Conservation (phyloP, 2,329 filamentous ascomycete species). For the Colletotrichum sp. region DNA sequence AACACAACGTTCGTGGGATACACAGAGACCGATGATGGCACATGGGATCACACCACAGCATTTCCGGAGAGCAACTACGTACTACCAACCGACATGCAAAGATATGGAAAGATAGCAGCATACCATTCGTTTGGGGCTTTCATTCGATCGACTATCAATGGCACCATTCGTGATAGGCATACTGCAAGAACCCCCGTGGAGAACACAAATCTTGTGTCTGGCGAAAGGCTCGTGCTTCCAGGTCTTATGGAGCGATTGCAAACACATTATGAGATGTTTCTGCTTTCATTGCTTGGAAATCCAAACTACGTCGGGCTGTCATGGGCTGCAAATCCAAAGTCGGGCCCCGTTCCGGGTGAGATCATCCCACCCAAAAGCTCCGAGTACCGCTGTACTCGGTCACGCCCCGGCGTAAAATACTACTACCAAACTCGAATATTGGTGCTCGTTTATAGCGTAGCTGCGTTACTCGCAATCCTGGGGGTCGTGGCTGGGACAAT, state of each 20-base stretch:
- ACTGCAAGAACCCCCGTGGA: too few relatives aligned
- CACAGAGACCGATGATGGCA: conserved; percentile 32
- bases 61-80: conserved; percentile 29
- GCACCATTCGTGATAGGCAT: conserved; percentile 24
- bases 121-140: conserved; percentile 35
- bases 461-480: conserved; percentile 27
- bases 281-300: too few relatives aligned
- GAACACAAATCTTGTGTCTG: too few relatives aligned
- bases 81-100: conserved; percentile 22
- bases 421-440: conserved; percentile 30
- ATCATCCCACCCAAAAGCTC: too few relatives aligned
- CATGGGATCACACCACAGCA: conserved; percentile 33
- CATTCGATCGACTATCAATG: conserved; percentile 33
- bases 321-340: conserved; percentile 29
- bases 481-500: conserved; percentile 31
- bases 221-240: too few relatives aligned
- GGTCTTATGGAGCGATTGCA: too few relatives aligned
- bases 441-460: conserved; percentile 35
- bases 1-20: conserved; percentile 29
- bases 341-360: too few relatives aligned
- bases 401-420: conserved; percentile 30
- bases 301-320: too few relatives aligned
- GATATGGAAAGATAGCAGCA: conserved; percentile 31
- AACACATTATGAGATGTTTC: too few relatives aligned
- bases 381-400: conserved; percentile 23